Evolutionary conservation across 2,329 filamentous ascomycete species (phyloP), one percentile per base, ranked within the genome.

Genomic region (Colletotrichum sp.): DNA sequence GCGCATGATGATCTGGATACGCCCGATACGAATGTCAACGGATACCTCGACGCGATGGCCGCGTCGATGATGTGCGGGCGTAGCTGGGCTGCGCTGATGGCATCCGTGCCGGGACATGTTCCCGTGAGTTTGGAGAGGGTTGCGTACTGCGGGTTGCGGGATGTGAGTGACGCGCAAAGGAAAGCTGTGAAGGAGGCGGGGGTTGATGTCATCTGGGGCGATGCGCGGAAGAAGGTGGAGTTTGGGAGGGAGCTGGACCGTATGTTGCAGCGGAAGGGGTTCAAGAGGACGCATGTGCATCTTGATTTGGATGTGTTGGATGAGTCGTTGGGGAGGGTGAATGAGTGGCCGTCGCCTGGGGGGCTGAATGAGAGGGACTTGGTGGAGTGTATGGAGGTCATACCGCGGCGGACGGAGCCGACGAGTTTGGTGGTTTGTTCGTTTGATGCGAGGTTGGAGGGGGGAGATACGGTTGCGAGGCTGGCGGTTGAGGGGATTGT

Each of bases 1-100:
- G 86, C 85, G 4, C 86, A 87, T 61, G 85, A 87, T 67, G 85
- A 87, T 71, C 82, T 85, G 64, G 82, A 85, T 60, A 83, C 81
- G 1, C 84, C 84, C 0, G 81, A 82, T 26, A 82, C 82, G 30
- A 80, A 83, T 7, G 77, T 79, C 13, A 84, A 83, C 66, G 84
- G 84, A 2, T 85, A 85, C 52, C 79, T 86, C 7, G 84, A 85
- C 70, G 82, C 81, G 0, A 84, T 85, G 82, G 83, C 79, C 0
- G 73, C 84, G 6, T 82, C 83, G 4, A 85, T 85, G 84, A 72
- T 85, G 59, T 80, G 81, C 4, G 84, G 84, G 1, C 75, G 80
- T 43, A 82, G 83, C 66, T 85, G 80, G 79, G 79, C 82, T 64
- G 76, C 77, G 15, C 69, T 83, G 10, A 79, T 82, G 76, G 43